Evolutionary conservation across 768 basidiomycete species (phyloP).

Genomic region (Leccinum arenicola): DNA sequence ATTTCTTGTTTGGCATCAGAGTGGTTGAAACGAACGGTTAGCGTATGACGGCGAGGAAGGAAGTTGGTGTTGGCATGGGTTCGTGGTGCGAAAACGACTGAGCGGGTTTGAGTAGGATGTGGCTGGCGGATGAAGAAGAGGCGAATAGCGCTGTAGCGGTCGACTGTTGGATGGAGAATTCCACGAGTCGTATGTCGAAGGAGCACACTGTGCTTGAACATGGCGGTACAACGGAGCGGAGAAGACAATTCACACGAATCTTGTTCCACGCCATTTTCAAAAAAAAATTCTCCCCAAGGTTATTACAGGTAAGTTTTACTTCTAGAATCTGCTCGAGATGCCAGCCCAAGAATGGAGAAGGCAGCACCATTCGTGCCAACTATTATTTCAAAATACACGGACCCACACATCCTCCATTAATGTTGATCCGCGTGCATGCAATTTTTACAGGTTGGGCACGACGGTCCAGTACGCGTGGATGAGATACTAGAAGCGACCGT

Average conservation of each 20-base stretch:
- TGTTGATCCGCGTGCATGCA: too few relatives aligned
- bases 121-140: constrained; percentile 49
- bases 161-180: constrained; percentile 34
- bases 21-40: constrained; percentile 15
- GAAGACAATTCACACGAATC: neutral
- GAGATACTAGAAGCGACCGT: too few relatives aligned
- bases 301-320: too few relatives aligned
- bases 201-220: constrained; percentile 15
- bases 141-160: constrained; percentile 59
- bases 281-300: too few relatives aligned
- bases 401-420: too few relatives aligned
- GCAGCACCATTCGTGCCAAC: too few relatives aligned
- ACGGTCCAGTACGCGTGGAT: too few relatives aligned
- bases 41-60: neutral
- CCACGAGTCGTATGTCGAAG: constrained; percentile 27
- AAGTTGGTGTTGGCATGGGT: neutral
- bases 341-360: too few relatives aligned
- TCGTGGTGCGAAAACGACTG: neutral
- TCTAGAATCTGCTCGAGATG: too few relatives aligned
- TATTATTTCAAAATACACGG: too few relatives aligned
- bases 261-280: neutral
- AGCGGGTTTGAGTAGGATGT: constrained; percentile 3
- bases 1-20: constrained; percentile 11
- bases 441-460: too few relatives aligned
- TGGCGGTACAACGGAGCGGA: constrained; percentile 1